Conservation (phyloP, 2,329 filamentous ascomycete species). For the Exophiala bonariae region DNA sequence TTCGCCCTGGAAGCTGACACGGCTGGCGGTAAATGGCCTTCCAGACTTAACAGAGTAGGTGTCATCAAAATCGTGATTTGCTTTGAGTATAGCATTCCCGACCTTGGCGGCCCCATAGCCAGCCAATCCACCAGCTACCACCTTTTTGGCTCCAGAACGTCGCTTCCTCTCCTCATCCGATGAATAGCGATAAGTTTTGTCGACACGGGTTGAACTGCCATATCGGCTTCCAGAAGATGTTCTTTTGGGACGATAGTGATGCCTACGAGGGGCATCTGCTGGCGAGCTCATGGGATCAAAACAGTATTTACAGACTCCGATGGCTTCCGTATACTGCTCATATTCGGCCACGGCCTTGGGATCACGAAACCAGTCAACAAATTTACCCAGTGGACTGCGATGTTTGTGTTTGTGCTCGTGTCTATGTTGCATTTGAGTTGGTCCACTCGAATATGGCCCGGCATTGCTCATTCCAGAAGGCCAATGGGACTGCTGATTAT, state of each 20-base stretch:
- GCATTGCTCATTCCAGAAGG: slow-evolving; percentile 19
- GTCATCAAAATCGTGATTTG: slow-evolving; percentile 58
- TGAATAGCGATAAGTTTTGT: slow-evolving; percentile 62
- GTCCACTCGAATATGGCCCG: background rate
- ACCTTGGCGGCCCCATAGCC: slow-evolving; percentile 54
- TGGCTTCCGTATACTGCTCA: slow-evolving; percentile 68
- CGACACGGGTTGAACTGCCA: slow-evolving; percentile 48
- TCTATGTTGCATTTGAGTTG: slow-evolving; percentile 17
- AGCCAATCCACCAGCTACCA: slow-evolving; percentile 53
- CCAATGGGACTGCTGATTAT: slow-evolving; percentile 33
- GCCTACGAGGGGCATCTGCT: slow-evolving; percentile 60
- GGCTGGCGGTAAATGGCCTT: slow-evolving; percentile 35
- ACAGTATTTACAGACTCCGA: slow-evolving; percentile 65
- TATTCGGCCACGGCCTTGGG: slow-evolving; percentile 65
- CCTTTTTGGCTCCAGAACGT: slow-evolving; percentile 49
- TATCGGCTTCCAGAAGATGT: slow-evolving; percentile 32
- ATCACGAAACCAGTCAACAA: slow-evolving; percentile 63
- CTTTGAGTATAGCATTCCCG: slow-evolving; percentile 54
- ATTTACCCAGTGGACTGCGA: slow-evolving; percentile 55
- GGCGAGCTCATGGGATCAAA: slow-evolving; percentile 61
- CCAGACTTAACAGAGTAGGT: slow-evolving; percentile 61
- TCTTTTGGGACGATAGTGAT: slow-evolving; percentile 50
- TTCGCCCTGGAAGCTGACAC: slow-evolving; percentile 29
- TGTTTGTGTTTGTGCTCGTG: slow-evolving; percentile 47
- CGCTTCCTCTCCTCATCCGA: slow-evolving; percentile 48